phyloP scores from a whole-genome alignment of 2,329 filamentous ascomycete species.

The Amauroascus niger region DNA sequence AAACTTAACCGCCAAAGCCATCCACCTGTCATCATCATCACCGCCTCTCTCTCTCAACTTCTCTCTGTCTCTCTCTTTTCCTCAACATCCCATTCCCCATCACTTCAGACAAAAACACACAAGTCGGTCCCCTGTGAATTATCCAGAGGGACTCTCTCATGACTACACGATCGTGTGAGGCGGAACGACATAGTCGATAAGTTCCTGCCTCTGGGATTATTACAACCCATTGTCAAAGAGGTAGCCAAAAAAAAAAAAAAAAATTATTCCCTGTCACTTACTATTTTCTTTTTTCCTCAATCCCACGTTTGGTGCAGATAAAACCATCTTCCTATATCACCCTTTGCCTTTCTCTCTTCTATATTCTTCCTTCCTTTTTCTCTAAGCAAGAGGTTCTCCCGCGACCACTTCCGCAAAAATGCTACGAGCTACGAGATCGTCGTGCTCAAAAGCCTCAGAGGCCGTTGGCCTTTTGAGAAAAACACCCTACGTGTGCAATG shows the following conservation, averaged over 20 bases:
- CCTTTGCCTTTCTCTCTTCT: slow-evolving; percentile 15
- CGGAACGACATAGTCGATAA: slow-evolving; percentile 20
- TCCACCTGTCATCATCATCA: background rate
- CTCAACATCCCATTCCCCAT: background rate
- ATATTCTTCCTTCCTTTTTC: background rate
- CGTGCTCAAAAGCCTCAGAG: slow-evolving; percentile 30
- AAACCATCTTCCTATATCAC: background rate
- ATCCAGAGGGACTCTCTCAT: slow-evolving; percentile 17
- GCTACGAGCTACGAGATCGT: slow-evolving; percentile 16
- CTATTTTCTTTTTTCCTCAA: background rate
- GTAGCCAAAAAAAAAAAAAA: background rate
- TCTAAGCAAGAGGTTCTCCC: background rate
- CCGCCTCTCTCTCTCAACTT: background rate
- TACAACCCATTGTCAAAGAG: background rate
- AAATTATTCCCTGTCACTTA: slow-evolving; percentile 10
- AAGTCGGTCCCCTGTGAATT: slow-evolving; percentile 1
- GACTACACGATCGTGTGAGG: slow-evolving; percentile 17
- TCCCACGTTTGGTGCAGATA: background rate
- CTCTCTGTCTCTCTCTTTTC: slow-evolving; percentile 1
- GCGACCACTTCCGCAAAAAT: slow-evolving; percentile 9
- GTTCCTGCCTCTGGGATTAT: slow-evolving; percentile 14
- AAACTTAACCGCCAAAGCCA: slow-evolving; percentile 7
- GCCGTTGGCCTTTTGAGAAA: slow-evolving; percentile 31
- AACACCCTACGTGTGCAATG: slow-evolving; percentile 25
- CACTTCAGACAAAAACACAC: slow-evolving; percentile 1